Evolutionary conservation across 2,329 filamentous ascomycete genomes (phyloP).

Genomic region (Pyricularia sp.): DNA sequence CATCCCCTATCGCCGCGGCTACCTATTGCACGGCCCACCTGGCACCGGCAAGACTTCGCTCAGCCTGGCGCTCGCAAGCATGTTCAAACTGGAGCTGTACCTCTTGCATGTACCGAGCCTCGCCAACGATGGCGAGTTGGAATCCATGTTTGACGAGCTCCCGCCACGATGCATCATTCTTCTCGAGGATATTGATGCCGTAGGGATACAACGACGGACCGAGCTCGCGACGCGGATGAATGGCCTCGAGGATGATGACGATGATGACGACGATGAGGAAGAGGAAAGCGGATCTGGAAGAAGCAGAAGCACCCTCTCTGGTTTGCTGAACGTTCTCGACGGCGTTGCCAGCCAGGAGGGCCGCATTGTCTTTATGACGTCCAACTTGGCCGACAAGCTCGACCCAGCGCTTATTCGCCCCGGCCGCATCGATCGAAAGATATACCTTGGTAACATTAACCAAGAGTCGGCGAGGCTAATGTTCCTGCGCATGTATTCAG

Average conservation of each 20-base stretch:
- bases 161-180: constrained; percentile 30
- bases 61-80: constrained; percentile 58
- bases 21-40: constrained; percentile 59
- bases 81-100: constrained; percentile 61
- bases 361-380: constrained; percentile 61
- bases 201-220: constrained; percentile 26
- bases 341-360: constrained; percentile 58
- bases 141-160: constrained; percentile 18
- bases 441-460: constrained; percentile 40
- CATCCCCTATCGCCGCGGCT: constrained; percentile 62
- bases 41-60: constrained; percentile 67
- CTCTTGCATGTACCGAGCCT: constrained; percentile 51
- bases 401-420: constrained; percentile 53
- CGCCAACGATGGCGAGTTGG: constrained; percentile 15
- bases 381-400: constrained; percentile 51
- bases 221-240: constrained; percentile 8
- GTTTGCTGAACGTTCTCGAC: constrained; percentile 56
- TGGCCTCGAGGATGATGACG: constrained; percentile 10
- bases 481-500: constrained; percentile 32
- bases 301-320: constrained; percentile 39
- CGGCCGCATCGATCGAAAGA: constrained; percentile 52
- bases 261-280: constrained; percentile 8
- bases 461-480: constrained; percentile 28
- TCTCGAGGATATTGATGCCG: constrained; percentile 43
- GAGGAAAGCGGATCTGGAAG: constrained; percentile 1